Evolutionary conservation across 441 rosid species (phyloP).

Genomic region (Theobroma grandiflorum): DNA sequence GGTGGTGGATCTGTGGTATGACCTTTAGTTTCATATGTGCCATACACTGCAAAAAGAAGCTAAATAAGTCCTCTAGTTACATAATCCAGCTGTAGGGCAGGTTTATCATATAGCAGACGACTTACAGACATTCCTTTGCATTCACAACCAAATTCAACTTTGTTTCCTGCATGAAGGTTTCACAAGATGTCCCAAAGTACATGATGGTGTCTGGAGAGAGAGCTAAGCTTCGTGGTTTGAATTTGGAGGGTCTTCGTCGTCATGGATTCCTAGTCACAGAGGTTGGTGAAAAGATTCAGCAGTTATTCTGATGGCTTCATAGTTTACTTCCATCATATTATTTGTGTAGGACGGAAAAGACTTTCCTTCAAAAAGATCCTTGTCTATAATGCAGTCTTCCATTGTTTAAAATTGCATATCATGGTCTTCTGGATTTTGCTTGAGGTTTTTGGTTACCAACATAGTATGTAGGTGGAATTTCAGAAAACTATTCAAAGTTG

Average conservation of each 20-base stretch:
- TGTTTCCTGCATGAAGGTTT: constrained; percentile 56
- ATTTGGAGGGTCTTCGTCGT: constrained; percentile 88
- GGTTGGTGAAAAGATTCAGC: constrained; percentile 47
- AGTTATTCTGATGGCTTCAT: constrained; percentile 21
- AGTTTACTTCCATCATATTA: constrained; percentile 8
- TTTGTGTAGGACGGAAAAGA: neutral
- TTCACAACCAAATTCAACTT: neutral
- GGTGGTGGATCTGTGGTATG: constrained; percentile 97
- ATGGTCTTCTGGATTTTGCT: constrained; percentile 6
- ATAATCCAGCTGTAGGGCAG: neutral
- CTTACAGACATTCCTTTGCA: neutral
- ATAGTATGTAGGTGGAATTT: neutral
- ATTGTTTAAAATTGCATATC: neutral
- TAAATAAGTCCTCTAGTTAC: neutral
- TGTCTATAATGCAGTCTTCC: neutral
- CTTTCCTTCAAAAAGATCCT: neutral
- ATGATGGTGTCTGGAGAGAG: constrained; percentile 94
- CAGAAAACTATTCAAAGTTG: neutral
- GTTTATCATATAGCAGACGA: neutral
- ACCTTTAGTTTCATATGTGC: constrained; percentile 19
- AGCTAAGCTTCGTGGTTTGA: constrained; percentile 90
- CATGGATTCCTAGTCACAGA: constrained; percentile 71
- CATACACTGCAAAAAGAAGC: constrained; percentile 13
- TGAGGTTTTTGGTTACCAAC: neutral
- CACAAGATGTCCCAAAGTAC: constrained; percentile 95